These are phyloP conservation scores for Annulohypoxylon maeteangense DNA, from an alignment of 495 filamentous ascomycete species.

Conservation along the genomic window DNA sequence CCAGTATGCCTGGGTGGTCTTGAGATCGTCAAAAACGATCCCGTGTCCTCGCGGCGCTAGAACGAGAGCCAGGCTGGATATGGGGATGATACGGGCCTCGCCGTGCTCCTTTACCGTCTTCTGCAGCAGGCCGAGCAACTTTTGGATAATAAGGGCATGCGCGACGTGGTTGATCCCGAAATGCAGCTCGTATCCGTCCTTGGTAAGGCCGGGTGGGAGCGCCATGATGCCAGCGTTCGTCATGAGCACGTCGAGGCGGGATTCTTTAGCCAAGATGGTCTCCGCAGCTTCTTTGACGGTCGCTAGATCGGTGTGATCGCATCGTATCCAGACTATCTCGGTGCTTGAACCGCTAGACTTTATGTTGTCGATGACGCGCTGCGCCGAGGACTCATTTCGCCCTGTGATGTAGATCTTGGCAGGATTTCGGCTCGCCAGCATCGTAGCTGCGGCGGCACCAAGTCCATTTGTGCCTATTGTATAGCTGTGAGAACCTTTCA, in stretches of 20 bases:
- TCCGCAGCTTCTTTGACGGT: conserved; percentile 54
- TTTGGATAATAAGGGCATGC: conserved; percentile 68
- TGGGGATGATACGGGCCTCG: conserved; percentile 54
- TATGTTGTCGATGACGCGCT: conserved; percentile 34
- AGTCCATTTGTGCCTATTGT: conserved; percentile 50
- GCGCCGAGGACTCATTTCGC: conserved; percentile 51
- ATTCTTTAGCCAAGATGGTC: conserved; percentile 44
- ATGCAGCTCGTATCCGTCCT: conserved; percentile 71
- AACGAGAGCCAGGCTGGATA: conserved; percentile 47
- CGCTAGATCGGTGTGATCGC: conserved; percentile 54
- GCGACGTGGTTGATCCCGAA: conserved; percentile 74
- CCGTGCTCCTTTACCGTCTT: conserved; percentile 53
- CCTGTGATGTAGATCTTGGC: conserved; percentile 58
- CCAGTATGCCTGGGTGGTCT: conserved; percentile 47
- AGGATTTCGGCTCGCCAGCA: conserved; percentile 56
- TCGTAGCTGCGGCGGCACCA: conserved; percentile 59
- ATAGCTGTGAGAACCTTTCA: not conserved
- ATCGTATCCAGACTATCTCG: conserved; percentile 49
- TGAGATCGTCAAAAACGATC: conserved; percentile 52
- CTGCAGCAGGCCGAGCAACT: conserved; percentile 67
- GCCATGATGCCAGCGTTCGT: conserved; percentile 74
- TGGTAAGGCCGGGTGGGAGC: conserved; percentile 57
- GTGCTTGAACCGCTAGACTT: conserved; percentile 44
- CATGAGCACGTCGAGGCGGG: conserved; percentile 65
- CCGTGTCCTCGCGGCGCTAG: conserved; percentile 46